Evolutionary conservation across 163 green algal species (phyloP).

Genomic region (Scenedesmus sp.): DNA sequence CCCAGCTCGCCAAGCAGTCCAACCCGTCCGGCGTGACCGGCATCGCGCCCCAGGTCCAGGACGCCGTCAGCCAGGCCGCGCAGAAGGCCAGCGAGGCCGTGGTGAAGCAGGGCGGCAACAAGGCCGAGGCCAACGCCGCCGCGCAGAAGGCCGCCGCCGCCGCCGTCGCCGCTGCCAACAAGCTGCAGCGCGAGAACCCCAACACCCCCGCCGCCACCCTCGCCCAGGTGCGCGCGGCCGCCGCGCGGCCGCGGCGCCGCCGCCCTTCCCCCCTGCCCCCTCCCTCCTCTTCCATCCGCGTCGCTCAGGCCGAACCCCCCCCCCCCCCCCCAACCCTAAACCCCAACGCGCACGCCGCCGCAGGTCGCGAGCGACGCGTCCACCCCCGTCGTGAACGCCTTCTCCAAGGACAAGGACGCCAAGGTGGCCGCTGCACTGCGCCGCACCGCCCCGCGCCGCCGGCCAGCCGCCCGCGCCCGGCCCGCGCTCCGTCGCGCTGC

Average conservation of each 20-base stretch:
- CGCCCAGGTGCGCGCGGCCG: too few species aligned
- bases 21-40: conserved; percentile 20
- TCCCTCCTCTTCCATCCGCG: too few species aligned
- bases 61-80: neutral
- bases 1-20: conserved; percentile 11
- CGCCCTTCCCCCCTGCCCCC: too few species aligned
- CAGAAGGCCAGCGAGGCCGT: conserved; percentile 33
- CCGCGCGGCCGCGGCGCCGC: too few species aligned
- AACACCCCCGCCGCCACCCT: neutral
- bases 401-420: conserved; percentile 10
- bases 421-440: neutral
- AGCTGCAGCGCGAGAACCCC: conserved; percentile 28
- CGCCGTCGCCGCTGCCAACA: conserved; percentile 25
- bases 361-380: conserved; percentile 8
- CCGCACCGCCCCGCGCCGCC: neutral
- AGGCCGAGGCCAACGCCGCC: conserved; percentile 36
- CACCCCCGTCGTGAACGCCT: conserved; percentile 11
- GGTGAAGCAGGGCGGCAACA: conserved; percentile 34
- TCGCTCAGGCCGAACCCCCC: too few species aligned
- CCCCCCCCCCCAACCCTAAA: too few species aligned
- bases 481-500: too few species aligned
- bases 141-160: conserved; percentile 24
- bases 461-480: neutral
- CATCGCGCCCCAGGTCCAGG: conserved; percentile 13
- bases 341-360: neutral